A percentile compares a stretch with the other conserved stretches of the same genome.
Evolutionary conservation across 1,139 yeast species (phyloP).

Genomic region (Debaryomycetaceae sp.): DNA sequence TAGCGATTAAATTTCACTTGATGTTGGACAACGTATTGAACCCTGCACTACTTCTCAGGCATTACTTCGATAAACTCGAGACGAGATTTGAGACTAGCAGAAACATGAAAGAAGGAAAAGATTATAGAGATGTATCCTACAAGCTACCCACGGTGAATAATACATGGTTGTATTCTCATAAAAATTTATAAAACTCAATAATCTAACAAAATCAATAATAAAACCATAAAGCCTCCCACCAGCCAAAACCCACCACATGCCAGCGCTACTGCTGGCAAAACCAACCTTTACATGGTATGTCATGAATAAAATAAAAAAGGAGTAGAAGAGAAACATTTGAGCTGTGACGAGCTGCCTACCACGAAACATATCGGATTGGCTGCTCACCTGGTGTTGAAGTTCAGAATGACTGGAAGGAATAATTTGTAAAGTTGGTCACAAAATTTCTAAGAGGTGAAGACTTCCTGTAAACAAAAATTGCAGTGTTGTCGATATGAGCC

Average conservation of each 20-base stretch:
- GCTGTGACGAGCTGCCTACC: no score
- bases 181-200: background rate
- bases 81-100: no score
- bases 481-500: conserved; percentile 3
- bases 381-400: no score
- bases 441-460: conserved; percentile 3
- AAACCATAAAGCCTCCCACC: background rate
- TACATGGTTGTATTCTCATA: background rate
- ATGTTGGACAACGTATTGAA: background rate
- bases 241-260: background rate
- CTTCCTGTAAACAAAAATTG: conserved; percentile 2
- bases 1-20: background rate
- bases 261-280: background rate
- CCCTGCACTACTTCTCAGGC: background rate
- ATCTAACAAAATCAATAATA: background rate
- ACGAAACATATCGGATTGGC: no score
- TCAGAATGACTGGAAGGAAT: background rate
- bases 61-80: no score
- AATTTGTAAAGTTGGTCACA: background rate
- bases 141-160: no score
- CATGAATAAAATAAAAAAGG: background rate
- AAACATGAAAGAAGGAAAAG: no score
- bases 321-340: background rate
- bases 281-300: background rate
- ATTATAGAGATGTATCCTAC: no score